These are phyloP conservation scores for Penicillium herquei DNA, from an alignment of 495 filamentous ascomycete species.

Conservation along the genomic window DNA sequence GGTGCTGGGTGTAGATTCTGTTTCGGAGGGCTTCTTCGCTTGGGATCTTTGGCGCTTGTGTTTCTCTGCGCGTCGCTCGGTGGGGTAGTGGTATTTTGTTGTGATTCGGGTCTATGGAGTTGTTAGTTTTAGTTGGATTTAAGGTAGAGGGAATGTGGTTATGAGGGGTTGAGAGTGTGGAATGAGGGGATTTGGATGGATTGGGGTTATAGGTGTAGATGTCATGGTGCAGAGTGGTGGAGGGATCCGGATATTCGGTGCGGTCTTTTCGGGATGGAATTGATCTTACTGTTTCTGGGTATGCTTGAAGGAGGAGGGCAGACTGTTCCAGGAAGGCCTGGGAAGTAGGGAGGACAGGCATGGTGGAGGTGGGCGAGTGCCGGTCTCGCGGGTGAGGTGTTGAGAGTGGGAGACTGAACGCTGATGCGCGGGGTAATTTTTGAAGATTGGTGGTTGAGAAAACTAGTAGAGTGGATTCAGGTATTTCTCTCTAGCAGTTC, in stretches of 20 bases:
- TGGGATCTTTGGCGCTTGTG: slow-evolving; percentile 23
- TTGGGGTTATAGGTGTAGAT: slow-evolving; percentile 1
- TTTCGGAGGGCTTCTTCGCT: slow-evolving; percentile 17
- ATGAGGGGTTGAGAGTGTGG: not conserved
- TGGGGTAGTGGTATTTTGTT: slow-evolving; percentile 75
- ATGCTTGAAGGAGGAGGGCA: slow-evolving; percentile 58
- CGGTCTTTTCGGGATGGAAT: not conserved
- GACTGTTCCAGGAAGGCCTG: slow-evolving; percentile 66
- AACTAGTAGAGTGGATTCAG: not conserved
- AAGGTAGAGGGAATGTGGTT: not conserved
- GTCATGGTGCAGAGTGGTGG: not conserved
- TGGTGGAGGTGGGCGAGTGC: slow-evolving; percentile 28
- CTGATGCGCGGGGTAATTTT: not conserved
- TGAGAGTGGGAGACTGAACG: not conserved
- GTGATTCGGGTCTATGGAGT: slow-evolving; percentile 69
- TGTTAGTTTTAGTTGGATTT: slow-evolving; percentile 10
- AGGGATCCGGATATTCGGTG: slow-evolving; percentile 1
- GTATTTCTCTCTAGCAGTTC: not conserved
- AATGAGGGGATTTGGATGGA: not conserved
- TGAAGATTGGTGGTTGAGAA: not conserved
- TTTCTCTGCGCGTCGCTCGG: slow-evolving; percentile 33
- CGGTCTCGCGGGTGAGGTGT: slow-evolving; percentile 12
- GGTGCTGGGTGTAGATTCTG: slow-evolving; percentile 27
- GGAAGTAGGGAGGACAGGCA: slow-evolving; percentile 61
- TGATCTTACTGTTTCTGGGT: slow-evolving; percentile 58